Conservation (phyloP, 1,284 basidiomycete species). For the Rhodotorula sp. region DNA sequence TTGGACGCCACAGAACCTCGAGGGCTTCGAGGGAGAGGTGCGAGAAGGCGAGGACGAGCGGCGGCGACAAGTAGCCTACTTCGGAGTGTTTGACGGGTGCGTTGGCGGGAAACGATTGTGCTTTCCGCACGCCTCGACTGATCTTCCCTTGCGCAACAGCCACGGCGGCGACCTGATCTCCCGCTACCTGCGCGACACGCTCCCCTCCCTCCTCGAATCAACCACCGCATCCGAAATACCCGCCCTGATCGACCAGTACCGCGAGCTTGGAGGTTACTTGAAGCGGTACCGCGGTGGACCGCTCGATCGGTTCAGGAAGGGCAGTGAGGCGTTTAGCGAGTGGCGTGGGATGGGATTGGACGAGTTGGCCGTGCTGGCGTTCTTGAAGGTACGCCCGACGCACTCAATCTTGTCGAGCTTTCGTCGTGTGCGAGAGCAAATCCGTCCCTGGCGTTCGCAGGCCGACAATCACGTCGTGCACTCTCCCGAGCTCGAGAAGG, state of each 20-base stretch:
- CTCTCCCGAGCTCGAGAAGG: slow-evolving; percentile 53
- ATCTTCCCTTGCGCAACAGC: slow-evolving; percentile 50
- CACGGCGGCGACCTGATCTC: slow-evolving; percentile 77
- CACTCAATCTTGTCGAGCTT: too few species aligned
- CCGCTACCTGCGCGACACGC: slow-evolving; percentile 70
- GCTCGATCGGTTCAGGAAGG: slow-evolving; percentile 47
- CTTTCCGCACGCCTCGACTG: not conserved
- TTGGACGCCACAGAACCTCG: slow-evolving; percentile 31
- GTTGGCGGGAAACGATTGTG: slow-evolving; percentile 31
- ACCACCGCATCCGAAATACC: slow-evolving; percentile 63
- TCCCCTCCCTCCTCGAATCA: slow-evolving; percentile 76
- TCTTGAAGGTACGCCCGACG: slow-evolving; percentile 76
- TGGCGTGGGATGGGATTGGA: slow-evolving; percentile 62
- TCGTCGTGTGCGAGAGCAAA: too few species aligned
- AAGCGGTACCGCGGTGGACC: slow-evolving; percentile 78
- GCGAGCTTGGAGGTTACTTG: slow-evolving; percentile 66
- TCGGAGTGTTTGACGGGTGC: slow-evolving; percentile 86
- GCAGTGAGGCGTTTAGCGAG: slow-evolving; percentile 11
- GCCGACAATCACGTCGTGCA: slow-evolving; percentile 62
- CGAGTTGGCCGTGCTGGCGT: slow-evolving; percentile 77
- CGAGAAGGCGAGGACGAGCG: slow-evolving; percentile 45
- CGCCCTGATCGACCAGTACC: slow-evolving; percentile 64
- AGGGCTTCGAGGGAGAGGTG: slow-evolving; percentile 55
- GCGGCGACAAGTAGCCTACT: slow-evolving; percentile 68
- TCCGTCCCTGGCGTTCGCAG: slow-evolving; percentile 36